Percentiles rank a stretch among this genome's conserved stretches.
Evolutionary conservation across 768 basidiomycete genomes (phyloP).

Genomic region (Russula earlei): DNA sequence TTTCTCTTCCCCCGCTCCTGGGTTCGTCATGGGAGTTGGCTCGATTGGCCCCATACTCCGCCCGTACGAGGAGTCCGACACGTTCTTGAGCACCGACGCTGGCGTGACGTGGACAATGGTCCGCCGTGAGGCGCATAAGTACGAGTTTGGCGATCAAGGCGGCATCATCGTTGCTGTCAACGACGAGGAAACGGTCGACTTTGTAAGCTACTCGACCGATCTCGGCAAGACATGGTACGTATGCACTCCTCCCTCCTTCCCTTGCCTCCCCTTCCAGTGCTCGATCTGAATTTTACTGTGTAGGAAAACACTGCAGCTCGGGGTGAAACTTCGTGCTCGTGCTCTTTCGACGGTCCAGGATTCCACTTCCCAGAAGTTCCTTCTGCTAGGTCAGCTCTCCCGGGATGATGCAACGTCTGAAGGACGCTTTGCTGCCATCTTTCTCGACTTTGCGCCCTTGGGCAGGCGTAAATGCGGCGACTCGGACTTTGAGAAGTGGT

Average conservation of each 20-base stretch:
- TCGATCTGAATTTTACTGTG: not conserved
- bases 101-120: slow-evolving; percentile 83
- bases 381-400: slow-evolving; percentile 72
- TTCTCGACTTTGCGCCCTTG: slow-evolving; percentile 74
- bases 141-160: slow-evolving; percentile 90
- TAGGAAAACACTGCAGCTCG: slow-evolving; percentile 67
- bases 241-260: not conserved
- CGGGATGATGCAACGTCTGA: slow-evolving; percentile 44
- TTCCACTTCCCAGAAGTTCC: slow-evolving; percentile 92
- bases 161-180: slow-evolving; percentile 74
- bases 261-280: not conserved
- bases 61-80: slow-evolving; percentile 81
- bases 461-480: slow-evolving; percentile 57
- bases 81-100: slow-evolving; percentile 86
- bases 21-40: slow-evolving; percentile 95
- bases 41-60: slow-evolving; percentile 61
- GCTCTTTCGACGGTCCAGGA: slow-evolving; percentile 87
- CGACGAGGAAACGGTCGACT: slow-evolving; percentile 70
- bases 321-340: slow-evolving; percentile 58
- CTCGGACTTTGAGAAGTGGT: slow-evolving; percentile 81
- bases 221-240: slow-evolving; percentile 76
- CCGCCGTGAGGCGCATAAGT: slow-evolving; percentile 70
- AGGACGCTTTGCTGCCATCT: slow-evolving; percentile 61
- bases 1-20: slow-evolving; percentile 92
- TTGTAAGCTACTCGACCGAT: slow-evolving; percentile 71